A percentile compares a stretch with the other conserved stretches of the same genome.
These are phyloP conservation scores for Solanum hybrid DNA, from an alignment of 305 asterid species.

Conservation along the genomic window DNA sequence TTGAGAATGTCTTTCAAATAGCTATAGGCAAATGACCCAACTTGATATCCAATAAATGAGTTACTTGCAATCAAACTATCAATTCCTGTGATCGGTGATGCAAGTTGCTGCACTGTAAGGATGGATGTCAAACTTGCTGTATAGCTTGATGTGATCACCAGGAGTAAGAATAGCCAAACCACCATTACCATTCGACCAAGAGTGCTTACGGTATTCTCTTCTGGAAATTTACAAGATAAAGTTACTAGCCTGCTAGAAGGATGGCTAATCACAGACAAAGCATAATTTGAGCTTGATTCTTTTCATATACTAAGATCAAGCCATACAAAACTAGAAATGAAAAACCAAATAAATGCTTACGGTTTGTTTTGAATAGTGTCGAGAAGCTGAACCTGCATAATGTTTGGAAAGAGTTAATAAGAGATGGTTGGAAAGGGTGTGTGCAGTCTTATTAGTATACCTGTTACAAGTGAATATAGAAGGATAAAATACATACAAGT, in stretches of 20 bases:
- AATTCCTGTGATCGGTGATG: conserved; percentile 71
- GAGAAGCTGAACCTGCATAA: conserved; percentile 38
- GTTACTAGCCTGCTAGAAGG: neutral
- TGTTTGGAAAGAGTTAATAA: neutral
- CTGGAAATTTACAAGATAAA: conserved; percentile 23
- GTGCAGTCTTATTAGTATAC: neutral
- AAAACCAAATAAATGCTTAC: conserved; percentile 12
- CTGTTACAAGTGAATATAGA: neutral
- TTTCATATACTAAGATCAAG: neutral
- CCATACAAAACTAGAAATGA: neutral
- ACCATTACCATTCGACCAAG: conserved; percentile 65
- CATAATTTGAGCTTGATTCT: neutral
- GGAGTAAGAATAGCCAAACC: conserved; percentile 76
- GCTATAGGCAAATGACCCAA: conserved; percentile 60
- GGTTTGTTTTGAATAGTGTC: conserved; percentile 27
- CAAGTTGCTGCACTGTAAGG: conserved; percentile 75
- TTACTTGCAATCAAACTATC: conserved; percentile 47
- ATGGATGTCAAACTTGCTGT: conserved; percentile 82
- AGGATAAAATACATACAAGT: neutral
- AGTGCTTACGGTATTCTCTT: conserved; percentile 58
- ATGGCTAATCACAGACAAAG: neutral
- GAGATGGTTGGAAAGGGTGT: neutral
- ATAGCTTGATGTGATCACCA: conserved; percentile 74
- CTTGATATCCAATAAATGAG: conserved; percentile 63
- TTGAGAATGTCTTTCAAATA: conserved; percentile 47